Base-by-base conservation (phyloP, 2,329 filamentous ascomycete species). In the Cytospora paraplurivora region DNA sequence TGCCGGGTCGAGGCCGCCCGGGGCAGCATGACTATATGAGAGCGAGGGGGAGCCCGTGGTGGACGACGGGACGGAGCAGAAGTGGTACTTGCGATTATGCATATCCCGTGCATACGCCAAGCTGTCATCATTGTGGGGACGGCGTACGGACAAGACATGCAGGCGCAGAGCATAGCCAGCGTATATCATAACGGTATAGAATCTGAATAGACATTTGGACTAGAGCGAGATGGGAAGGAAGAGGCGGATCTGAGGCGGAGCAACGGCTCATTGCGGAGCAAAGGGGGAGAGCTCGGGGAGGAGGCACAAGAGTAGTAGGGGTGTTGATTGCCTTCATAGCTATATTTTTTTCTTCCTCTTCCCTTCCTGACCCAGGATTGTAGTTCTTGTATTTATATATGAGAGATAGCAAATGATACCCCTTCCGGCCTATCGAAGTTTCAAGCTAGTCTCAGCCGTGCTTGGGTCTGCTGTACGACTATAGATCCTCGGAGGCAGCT, bases 361-460 rank as follows among this genome's bases (percentile, higher is more conserved):
- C 8, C 19, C 12, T 19, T 37, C 12, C 35, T 19, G 7, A 47
- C 41, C 19, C n/a, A 19, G 13, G 41, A 47, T 47, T 27, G 44
- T 47, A 47, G n/a, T 47, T 19, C n/a, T 44, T 19, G 17, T 44
- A 19, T 47, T 21, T 21, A 11, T 47, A 47, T 21, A 47, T 47
- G 44, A 47, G 44, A 47, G 12, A 47, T 47, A n/a, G 44, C 44
- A 21, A 47, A 47, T 47, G 44, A 47, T 47, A 47, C 44, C 44
- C 44, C 44, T 47, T 47, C n/a, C 21, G 44, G 44, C 44, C 44
- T 47, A n/a, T 47, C 21, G 44, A 47, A 19, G 44, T 47, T 47
- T 19, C 21, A 47, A 27, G 27, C n/a, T 21, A 5, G n/a, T n/a
- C 21, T 47, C 21, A 7, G 10, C 7, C 4, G 19, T 19, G 12